Evolutionary conservation across 148 eudicot genomes (phyloP), one percentile per base, ranked within the genome.

Genomic region (Persicaria tinctoria): DNA sequence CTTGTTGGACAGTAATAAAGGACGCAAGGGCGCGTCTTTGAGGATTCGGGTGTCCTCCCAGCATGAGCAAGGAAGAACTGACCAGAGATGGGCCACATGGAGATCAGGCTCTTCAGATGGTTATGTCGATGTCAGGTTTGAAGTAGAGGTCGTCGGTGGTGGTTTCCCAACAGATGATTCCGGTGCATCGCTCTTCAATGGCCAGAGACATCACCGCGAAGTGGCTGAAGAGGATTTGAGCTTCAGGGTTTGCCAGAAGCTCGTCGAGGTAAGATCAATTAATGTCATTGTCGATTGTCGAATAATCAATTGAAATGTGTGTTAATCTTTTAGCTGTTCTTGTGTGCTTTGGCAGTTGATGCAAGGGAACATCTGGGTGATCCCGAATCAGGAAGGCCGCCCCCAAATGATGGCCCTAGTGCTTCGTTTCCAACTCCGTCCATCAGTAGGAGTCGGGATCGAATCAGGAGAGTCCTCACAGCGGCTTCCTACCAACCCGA

Each of bases 281-380:
- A 6, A 23, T 23, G 41, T 32, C 41, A 1, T 1, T 32, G 41
- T 32, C 41, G 27, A 0, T 32, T 32, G 41, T 32, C 41, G 41
- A 32, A 32, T 32, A 32, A 32, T 32, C 41, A 32, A 3, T 32
- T 32, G 41, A 32, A 32, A 32, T 32, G 41, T 32, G 41, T 32
- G 41, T 32, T 32, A 32, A 32, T 32, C 2, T 32, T 32, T 32
- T 32, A 32, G 41, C 41, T 32, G 41, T 23, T 60, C 3, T 20
- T 60, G 68, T 63, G 16, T 63, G 32, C 6, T 41, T 66, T 46
- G 12, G 5, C 95, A 94, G 98, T 62, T 87, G 81, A 94, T 94
- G 98, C 96, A 87, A 83, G 98, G 98, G 4, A 85, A 87, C 81
- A 87, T 94, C 5, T 85, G 97, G 93, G 85, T 88, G 38, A 79